Conservation (phyloP, 345 rosid species). For the Euphorbia pulcherrima region DNA sequence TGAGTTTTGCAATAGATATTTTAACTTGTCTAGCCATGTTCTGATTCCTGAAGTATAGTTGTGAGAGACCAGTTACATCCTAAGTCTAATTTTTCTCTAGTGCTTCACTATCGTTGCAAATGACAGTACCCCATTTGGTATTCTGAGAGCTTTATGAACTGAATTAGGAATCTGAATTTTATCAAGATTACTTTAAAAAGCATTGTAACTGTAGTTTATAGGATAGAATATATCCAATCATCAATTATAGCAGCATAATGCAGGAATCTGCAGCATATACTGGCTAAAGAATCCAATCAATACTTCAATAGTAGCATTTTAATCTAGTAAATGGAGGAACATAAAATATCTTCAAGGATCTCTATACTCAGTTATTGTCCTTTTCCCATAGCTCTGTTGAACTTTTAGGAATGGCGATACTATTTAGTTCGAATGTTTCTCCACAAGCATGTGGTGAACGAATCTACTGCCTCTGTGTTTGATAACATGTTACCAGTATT, state of each 20-base stretch:
- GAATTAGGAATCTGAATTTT: too few relatives aligned
- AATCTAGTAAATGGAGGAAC: neutral
- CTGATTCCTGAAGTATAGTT: too few relatives aligned
- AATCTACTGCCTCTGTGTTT: neutral
- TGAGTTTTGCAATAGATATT: too few relatives aligned
- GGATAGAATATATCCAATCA: neutral
- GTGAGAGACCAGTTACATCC: too few relatives aligned
- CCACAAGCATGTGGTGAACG: neutral
- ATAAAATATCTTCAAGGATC: conserved; percentile 1
- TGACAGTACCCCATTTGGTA: too few relatives aligned
- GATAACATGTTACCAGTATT: neutral
- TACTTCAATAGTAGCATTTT: neutral
- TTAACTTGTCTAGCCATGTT: too few relatives aligned
- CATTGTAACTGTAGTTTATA: too few relatives aligned
- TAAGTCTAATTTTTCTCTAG: too few relatives aligned
- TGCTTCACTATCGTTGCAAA: too few relatives aligned
- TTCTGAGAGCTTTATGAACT: too few relatives aligned
- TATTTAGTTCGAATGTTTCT: conserved; percentile 3
- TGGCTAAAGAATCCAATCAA: neutral
- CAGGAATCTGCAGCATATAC: neutral
- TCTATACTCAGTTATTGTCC: neutral
- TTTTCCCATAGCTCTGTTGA: neutral
- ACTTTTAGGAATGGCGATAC: neutral
- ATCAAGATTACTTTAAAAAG: too few relatives aligned
- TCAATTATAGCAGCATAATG: neutral